Evolutionary conservation across 2,329 filamentous ascomycete genomes (phyloP).

Genomic region (Talaromyces sp.): DNA sequence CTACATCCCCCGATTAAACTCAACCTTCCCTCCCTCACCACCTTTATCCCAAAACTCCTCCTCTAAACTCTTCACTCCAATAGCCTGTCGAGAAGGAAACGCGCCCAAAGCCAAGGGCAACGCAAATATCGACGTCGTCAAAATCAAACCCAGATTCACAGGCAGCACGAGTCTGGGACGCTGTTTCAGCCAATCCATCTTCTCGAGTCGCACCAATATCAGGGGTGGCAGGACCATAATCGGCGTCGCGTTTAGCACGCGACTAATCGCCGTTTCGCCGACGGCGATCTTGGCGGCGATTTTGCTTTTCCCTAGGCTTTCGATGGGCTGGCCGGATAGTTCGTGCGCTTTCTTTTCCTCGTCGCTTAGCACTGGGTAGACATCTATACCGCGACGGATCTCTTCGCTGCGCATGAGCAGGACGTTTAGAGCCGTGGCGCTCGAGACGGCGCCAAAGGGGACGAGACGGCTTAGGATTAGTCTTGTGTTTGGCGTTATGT

Average conservation of each 20-base stretch:
- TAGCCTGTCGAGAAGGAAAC: slow-evolving; percentile 85
- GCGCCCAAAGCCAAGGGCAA: slow-evolving; percentile 83
- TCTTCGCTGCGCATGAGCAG: slow-evolving; percentile 97
- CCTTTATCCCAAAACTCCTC: slow-evolving; percentile 78
- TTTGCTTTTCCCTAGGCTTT: slow-evolving; percentile 77
- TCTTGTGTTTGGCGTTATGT: slow-evolving; percentile 67
- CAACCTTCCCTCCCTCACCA: slow-evolving; percentile 75
- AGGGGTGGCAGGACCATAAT: slow-evolving; percentile 96
- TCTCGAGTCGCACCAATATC: slow-evolving; percentile 76
- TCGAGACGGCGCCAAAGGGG: slow-evolving; percentile 91
- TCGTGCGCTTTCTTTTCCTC: slow-evolving; percentile 62
- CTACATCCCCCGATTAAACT: slow-evolving; percentile 92
- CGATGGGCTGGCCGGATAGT: slow-evolving; percentile 59
- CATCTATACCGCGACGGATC: slow-evolving; percentile 86
- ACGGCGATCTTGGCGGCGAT: slow-evolving; percentile 86
- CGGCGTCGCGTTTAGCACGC: slow-evolving; percentile 88
- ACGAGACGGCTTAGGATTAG: slow-evolving; percentile 79
- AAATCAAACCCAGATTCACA: slow-evolving; percentile 80
- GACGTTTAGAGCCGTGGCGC: slow-evolving; percentile 86
- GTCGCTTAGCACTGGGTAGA: slow-evolving; percentile 74
- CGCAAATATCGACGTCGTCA: slow-evolving; percentile 80
- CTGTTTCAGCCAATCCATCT: slow-evolving; percentile 71
- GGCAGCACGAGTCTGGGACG: slow-evolving; percentile 73
- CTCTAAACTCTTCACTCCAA: slow-evolving; percentile 71
- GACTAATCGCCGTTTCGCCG: slow-evolving; percentile 82